Evolutionary conservation across 2,329 filamentous ascomycete species (phyloP).

Genomic region (Exophiala calicioides): DNA sequence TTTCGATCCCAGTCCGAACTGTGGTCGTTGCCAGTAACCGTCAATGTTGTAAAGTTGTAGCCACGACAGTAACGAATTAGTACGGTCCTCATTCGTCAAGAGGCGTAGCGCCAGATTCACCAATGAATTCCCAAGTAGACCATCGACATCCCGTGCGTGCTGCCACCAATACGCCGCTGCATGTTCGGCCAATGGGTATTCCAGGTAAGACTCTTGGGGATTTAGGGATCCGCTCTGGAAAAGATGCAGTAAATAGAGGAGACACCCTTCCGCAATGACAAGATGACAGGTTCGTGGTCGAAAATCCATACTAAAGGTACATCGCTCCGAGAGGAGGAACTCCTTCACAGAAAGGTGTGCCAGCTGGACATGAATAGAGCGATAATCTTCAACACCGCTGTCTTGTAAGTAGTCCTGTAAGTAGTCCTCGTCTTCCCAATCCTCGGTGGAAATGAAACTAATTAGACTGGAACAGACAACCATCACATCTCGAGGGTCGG

Average conservation of each 20-base stretch:
- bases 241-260: slow-evolving; percentile 15
- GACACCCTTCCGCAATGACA: slow-evolving; percentile 12
- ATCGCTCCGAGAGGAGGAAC: slow-evolving; percentile 25
- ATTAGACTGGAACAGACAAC: slow-evolving; percentile 30
- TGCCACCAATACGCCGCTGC: slow-evolving; percentile 15
- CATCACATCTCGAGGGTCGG: slow-evolving; percentile 23
- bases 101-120: slow-evolving; percentile 6
- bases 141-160: slow-evolving; percentile 5
- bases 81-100: background rate
- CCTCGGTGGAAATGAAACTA: slow-evolving; percentile 2
- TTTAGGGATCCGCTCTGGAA: slow-evolving; percentile 1
- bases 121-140: background rate
- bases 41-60: slow-evolving; percentile 13
- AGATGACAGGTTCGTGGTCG: slow-evolving; percentile 7
- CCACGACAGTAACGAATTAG: slow-evolving; percentile 6
- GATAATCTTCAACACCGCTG: background rate
- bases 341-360: slow-evolving; percentile 33
- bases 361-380: slow-evolving; percentile 21
- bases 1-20: background rate
- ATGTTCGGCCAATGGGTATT: slow-evolving; percentile 8
- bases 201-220: background rate
- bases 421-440: background rate
- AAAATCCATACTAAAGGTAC: background rate
- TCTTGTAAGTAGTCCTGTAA: background rate
- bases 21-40: background rate